phyloP scores from a whole-genome alignment of 305 asterid species.

The Fraxinus albicans region DNA sequence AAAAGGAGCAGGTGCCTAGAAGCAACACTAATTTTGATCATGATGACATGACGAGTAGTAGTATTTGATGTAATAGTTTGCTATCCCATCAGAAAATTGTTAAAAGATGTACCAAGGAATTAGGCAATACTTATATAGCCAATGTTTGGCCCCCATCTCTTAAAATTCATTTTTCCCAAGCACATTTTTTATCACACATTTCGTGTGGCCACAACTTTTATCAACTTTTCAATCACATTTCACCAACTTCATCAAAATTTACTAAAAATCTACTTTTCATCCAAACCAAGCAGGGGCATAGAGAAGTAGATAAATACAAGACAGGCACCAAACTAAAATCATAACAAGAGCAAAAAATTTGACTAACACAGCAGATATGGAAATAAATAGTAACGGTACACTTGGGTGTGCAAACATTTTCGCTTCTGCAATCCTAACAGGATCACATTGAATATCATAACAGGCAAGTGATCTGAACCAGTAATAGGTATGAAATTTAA shows the following conservation, averaged over 20 bases:
- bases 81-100: neutral
- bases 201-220: neutral
- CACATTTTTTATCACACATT: neutral
- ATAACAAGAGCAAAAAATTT: neutral
- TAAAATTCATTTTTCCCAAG: neutral
- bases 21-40: neutral
- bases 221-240: neutral
- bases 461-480: slow-evolving; percentile 2
- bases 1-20: neutral
- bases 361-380: neutral
- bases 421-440: neutral
- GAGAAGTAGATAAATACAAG: neutral
- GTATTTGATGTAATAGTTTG: neutral
- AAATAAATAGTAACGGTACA: neutral
- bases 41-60: neutral
- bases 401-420: neutral
- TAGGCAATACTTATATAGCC: neutral
- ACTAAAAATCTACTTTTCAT: neutral
- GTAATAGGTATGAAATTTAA: neutral
- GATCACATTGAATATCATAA: neutral
- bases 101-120: neutral
- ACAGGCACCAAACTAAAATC: neutral
- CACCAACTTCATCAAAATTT: neutral
- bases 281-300: neutral
- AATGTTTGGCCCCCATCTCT: neutral